Conservation (phyloP, 306 rosid genomes). For the Calophaca sinica region DNA sequence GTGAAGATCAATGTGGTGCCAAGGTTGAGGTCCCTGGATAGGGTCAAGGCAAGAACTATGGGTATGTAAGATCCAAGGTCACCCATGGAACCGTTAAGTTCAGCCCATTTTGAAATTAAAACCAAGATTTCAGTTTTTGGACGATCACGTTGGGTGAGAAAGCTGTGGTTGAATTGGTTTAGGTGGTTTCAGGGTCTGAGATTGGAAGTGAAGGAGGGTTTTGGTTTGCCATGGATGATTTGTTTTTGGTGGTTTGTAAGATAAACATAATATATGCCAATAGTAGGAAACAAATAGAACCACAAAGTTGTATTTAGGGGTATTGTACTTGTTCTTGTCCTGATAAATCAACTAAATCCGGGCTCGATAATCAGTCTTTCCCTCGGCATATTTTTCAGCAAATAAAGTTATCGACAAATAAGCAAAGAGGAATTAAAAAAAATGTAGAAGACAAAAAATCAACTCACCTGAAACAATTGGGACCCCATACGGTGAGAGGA, state of each 20-base stretch:
- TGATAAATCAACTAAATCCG: constrained; percentile 85
- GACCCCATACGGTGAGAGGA: too few species aligned
- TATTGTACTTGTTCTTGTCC: constrained; percentile 90
- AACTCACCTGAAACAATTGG: too few species aligned
- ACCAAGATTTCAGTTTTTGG: constrained; percentile 50
- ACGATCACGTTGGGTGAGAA: constrained; percentile 36
- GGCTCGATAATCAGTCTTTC: constrained; percentile 92
- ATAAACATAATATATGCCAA: too few species aligned
- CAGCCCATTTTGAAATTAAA: constrained; percentile 66
- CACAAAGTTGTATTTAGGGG: constrained; percentile 82
- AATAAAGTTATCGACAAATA: not conserved
- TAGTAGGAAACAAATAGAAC: constrained; percentile 89
- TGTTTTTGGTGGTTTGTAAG: constrained; percentile 5
- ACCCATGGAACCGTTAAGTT: constrained; percentile 79
- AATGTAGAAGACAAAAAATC: too few species aligned
- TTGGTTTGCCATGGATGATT: constrained; percentile 52
- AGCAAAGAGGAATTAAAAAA: too few species aligned
- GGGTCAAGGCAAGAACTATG: constrained; percentile 60
- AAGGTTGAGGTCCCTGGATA: constrained; percentile 55
- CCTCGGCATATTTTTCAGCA: constrained; percentile 57
- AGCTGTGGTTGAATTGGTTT: constrained; percentile 10
- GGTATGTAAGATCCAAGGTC: constrained; percentile 83
- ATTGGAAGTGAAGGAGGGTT: constrained; percentile 38
- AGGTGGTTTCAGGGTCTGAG: constrained; percentile 37
- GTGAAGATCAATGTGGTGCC: constrained; percentile 57